Evolutionary conservation across 2,329 filamentous ascomycete species (phyloP).

Genomic region (Beauveria medogensis): DNA sequence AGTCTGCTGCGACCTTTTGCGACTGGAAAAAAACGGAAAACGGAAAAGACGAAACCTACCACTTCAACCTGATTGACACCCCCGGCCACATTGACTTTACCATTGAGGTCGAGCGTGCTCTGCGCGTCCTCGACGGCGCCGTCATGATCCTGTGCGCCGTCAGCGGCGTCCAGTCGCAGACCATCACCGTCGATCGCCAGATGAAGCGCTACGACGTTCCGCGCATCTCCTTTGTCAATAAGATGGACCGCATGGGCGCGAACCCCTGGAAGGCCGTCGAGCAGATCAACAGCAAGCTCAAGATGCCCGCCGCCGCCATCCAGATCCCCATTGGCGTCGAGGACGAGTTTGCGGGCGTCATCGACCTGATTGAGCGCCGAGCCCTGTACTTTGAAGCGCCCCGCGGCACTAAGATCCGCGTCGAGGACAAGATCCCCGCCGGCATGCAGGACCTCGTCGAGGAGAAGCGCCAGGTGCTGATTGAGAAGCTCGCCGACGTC

Average conservation of each 20-base stretch:
- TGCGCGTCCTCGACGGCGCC: slow-evolving; percentile 90
- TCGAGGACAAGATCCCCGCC: slow-evolving; percentile 75
- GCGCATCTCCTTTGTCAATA: slow-evolving; percentile 93
- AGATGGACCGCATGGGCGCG: slow-evolving; percentile 98
- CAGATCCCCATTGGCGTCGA: slow-evolving; percentile 92
- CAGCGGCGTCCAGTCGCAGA: slow-evolving; percentile 94
- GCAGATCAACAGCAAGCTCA: slow-evolving; percentile 94
- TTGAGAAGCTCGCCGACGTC: slow-evolving; percentile 93
- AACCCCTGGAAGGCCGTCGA: slow-evolving; percentile 98
- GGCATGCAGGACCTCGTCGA: slow-evolving; percentile 66
- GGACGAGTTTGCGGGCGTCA: slow-evolving; percentile 84
- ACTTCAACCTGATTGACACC: slow-evolving; percentile 98
- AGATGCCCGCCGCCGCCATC: slow-evolving; percentile 83
- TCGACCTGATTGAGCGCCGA: slow-evolving; percentile 88
- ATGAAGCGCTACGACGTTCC: slow-evolving; percentile 98
- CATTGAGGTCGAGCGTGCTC: slow-evolving; percentile 92
- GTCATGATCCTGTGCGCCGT: slow-evolving; percentile 98
- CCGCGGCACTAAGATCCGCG: slow-evolving; percentile 68
- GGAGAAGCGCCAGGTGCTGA: slow-evolving; percentile 76
- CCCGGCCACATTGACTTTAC: slow-evolving; percentile 99
- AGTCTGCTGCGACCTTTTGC: slow-evolving; percentile 95
- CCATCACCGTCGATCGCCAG: slow-evolving; percentile 94
- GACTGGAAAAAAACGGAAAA: slow-evolving; percentile 88
- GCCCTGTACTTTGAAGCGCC: slow-evolving; percentile 85
- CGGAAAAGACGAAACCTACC: slow-evolving; percentile 81